Evolutionary conservation across 1,139 yeast species (phyloP), one percentile per base, ranked within the genome.

Genomic region (Geotrichum restrictum): DNA sequence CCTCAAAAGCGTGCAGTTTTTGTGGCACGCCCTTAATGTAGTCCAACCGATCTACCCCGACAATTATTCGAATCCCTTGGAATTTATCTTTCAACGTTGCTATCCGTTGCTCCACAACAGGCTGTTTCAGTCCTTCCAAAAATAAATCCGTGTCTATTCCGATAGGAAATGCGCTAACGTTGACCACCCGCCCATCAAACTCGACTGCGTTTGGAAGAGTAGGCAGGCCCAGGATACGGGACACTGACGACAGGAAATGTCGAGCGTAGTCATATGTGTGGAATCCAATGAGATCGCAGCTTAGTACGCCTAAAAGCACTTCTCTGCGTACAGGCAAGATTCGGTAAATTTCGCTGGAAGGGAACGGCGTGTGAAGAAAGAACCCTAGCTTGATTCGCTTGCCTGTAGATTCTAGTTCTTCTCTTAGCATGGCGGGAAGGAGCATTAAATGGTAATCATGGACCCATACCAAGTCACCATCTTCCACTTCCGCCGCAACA

Each of bases 241-340:
- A 83, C n/a, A 93, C 96, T 0, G 96, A 83, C 19, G 95, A 85
- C 54, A 94, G 72, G 70, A 94, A 94, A 72, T 94, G 99, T 62
- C 99, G 80, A n/a, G 96, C 98, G 65, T 94, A 94, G 69, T 94
- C 99, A 69, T 94, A 94, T n/a, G 98, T 94, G 69, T 94, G 99
- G 77, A 94, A 94, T 0, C 99, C 99, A 64, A 94, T 83, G 62
- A 94, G 77, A 67, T 94, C 96, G 72, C 98, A 93, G 62, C 94
- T 85, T 66, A 94, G 74, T 1, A 94, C 95, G 48, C 99, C 99
- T 57, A 80, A 81, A 62, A 94, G 74, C 53, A 94, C 89, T 69
- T 94, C 98, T 62, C 85, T 82, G 69, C 99, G 79, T 16, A 94
- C 98, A 0, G 99, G 99, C 63, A 94, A 75, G 55, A 94, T 91